Evolutionary conservation across 352 stramenopile genomes (phyloP).

Genomic region (Phytophthora citrophthora): DNA sequence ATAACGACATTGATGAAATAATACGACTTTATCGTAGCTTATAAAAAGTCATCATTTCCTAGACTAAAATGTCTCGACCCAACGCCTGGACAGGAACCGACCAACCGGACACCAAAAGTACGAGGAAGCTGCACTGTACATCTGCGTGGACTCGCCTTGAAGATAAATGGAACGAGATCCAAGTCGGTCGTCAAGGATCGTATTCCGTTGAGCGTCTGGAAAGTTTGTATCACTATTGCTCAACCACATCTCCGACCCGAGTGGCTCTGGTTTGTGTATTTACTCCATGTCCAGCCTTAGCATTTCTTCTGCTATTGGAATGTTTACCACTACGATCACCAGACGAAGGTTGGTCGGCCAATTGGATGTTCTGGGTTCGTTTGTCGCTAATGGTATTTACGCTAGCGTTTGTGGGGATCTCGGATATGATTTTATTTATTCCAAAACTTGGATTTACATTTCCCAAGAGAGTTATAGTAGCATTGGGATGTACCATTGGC

Average conservation of each 20-base stretch:
- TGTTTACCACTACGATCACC: slow-evolving; percentile 22
- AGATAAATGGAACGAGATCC: slow-evolving; percentile 21
- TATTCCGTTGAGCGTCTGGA: slow-evolving; percentile 27
- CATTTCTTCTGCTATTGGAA: slow-evolving; percentile 21
- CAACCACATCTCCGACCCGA: slow-evolving; percentile 10
- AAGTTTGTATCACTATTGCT: slow-evolving; percentile 17
- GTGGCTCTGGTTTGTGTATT: slow-evolving; percentile 13
- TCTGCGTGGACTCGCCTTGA: slow-evolving; percentile 9
- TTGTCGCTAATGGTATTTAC: slow-evolving; percentile 22
- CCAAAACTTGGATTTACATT: slow-evolving; percentile 9
- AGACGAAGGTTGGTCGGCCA: slow-evolving; percentile 25
- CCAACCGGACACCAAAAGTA: not conserved
- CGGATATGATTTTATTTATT: slow-evolving; percentile 10
- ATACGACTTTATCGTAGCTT: too few species aligned
- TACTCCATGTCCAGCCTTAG: slow-evolving; percentile 15
- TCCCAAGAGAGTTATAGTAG: slow-evolving; percentile 10
- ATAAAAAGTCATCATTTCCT: slow-evolving; percentile 2
- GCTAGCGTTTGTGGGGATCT: slow-evolving; percentile 6
- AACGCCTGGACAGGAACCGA: not conserved
- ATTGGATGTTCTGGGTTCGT: slow-evolving; percentile 35
- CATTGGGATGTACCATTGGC: slow-evolving; percentile 1
- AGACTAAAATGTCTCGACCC: not conserved
- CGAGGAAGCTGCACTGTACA: not conserved
- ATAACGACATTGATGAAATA: too few species aligned
- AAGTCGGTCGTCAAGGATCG: slow-evolving; percentile 24